Base-by-base conservation (phyloP, 495 filamentous ascomycete genomes). In the Trichoderma orchidacearum region DNA sequence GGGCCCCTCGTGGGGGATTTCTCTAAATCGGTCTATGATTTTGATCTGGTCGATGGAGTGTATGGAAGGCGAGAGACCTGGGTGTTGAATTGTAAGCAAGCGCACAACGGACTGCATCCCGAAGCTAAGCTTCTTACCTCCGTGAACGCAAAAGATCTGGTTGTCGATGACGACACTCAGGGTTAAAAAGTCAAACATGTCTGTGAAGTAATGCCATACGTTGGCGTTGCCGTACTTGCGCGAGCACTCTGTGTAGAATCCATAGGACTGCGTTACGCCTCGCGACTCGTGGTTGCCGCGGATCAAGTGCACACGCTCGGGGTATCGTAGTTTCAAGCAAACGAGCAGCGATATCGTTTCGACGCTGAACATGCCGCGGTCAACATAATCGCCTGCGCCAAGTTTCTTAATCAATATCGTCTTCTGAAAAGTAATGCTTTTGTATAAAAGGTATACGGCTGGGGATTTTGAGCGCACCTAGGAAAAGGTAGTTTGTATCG, bases 41-140 rank as follows among this genome's bases (percentile, higher is more conserved):
- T 98, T 98, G 73, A 98, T 97, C 70, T 98, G 93, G 66, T 98
- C 93, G 65, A 98, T 95, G 17, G 89, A 95, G 68, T 98, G 93
- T 61, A 98, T 97, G 4, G 88, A 94, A 0, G 93, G 93, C 5
- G 89, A 95, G 29, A 97, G 81, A 9, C 93, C 82, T 82, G 56
- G n/a, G 9, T 15, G 7, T n/a, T 9, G 8, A 1, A 27, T 13
- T 3, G 1, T 32, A 3, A 54, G 28, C 30, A n/a, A n/a, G n/a
- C n/a, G n/a, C n/a, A n/a, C n/a, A n/a, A n/a, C n/a, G n/a, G n/a
- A n/a, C n/a, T n/a, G n/a, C n/a, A n/a, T n/a, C n/a, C n/a, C 15
- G 32, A 32, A 21, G 9, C 18, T 52, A 30, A 31, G 23, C 9
- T 36, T 50, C 72, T 31, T 62, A 79, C 79, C 90, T 61, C 93